Conservation (phyloP, 306 rosid species). For the Carpinus viminea region DNA sequence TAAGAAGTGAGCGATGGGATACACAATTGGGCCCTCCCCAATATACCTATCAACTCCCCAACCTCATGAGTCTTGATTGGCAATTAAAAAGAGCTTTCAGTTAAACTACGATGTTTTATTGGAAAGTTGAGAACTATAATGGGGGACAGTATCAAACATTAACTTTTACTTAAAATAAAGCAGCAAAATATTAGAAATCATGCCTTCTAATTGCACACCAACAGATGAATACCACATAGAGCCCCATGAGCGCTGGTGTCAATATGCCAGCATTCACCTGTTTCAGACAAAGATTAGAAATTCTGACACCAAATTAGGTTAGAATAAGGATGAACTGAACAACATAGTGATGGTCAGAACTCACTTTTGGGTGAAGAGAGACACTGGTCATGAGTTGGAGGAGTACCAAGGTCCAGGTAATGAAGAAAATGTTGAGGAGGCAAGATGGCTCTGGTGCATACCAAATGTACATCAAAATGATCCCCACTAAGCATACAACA, state of each 20-base stretch:
- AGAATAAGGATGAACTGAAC: constrained; percentile 13
- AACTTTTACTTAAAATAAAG: constrained; percentile 3
- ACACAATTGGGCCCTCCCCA: neutral
- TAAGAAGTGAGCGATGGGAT: neutral
- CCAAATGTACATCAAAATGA: constrained; percentile 89
- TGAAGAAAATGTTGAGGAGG: constrained; percentile 88
- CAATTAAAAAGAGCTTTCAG: neutral
- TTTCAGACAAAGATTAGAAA: constrained; percentile 28
- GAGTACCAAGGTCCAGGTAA: constrained; percentile 88
- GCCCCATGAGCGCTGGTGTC: constrained; percentile 95
- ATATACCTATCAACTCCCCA: neutral
- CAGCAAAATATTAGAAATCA: constrained; percentile 19
- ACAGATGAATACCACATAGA: constrained; percentile 90
- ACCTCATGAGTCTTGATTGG: neutral
- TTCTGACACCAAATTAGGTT: constrained; percentile 2
- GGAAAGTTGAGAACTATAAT: neutral
- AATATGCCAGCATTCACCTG: constrained; percentile 87
- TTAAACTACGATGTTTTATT: neutral
- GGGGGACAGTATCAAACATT: neutral
- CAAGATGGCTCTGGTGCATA: constrained; percentile 85
- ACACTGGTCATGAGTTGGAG: constrained; percentile 92
- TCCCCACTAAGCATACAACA: constrained; percentile 74
- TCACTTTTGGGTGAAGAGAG: constrained; percentile 88
- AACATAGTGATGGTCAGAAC: constrained; percentile 15
- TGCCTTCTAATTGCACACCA: constrained; percentile 98